Evolutionary conservation across 2,329 filamentous ascomycete species (phyloP), one percentile per base, ranked within the genome.

Genomic region (Pyrenophora teres): DNA sequence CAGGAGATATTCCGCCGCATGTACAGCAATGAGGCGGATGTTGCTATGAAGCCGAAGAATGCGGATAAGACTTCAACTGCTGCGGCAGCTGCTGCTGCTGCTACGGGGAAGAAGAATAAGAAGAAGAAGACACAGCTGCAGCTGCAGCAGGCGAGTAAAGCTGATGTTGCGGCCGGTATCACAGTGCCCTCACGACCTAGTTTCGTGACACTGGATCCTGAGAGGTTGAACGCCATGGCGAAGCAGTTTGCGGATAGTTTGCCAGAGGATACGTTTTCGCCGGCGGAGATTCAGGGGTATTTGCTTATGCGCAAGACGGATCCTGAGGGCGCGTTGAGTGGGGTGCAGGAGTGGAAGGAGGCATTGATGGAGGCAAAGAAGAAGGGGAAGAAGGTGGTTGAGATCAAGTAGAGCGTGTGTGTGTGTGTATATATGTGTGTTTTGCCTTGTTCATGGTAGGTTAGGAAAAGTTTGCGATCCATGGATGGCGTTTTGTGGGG

Each of bases 1-100:
- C 33, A 37, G 2, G 52, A 55, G 0, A 59, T 68, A 3, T 68
- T 63, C 49, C 30, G 46, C 3, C 56, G 60, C 16, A 67, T 67
- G 58, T 68, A 64, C 38, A 39, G 49, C 10, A 30, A 25, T 9
- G 23, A 25, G 4, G 23, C 23, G 8, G 23, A 25, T 9, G 23
- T 25, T 7, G 23, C 6, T 25, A 25, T 25, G 23, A 25, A 25
- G 6, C 6, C 23, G 4, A 25, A 25, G 23, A 25, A 25, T 25
- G 6, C 6, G 23, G 7, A 7, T 2, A 25, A 25, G 23, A 25
- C 23, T 5, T 6, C 6, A 2, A 25, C 23, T 25, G 8, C 23
- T 7, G 23, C 23, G n/a, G n/a, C n/a, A n/a, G n/a, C 23, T 25
- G 8, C 23, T 25, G 8, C 23, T 25, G 8, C 23, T 7, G 23